These are phyloP conservation scores for Coniosporium apollinis DNA, from an alignment of 495 filamentous ascomycete species.

Conservation along the genomic window DNA sequence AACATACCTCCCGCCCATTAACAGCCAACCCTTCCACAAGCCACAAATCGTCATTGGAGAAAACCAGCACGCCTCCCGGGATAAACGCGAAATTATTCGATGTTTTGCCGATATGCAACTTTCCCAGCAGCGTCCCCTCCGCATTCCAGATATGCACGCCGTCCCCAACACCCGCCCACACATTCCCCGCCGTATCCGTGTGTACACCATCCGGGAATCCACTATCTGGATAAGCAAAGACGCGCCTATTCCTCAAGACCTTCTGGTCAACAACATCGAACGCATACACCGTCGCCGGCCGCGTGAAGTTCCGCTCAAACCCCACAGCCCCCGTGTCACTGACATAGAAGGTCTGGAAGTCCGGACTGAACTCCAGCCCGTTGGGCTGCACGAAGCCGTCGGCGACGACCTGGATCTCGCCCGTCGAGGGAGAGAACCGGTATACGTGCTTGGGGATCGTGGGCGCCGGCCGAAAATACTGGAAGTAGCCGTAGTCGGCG, in stretches of 20 bases:
- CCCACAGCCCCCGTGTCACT: constrained; percentile 25
- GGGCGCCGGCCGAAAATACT: constrained; percentile 21
- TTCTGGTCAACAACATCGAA: constrained; percentile 18
- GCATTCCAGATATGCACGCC: constrained; percentile 13
- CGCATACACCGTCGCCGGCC: constrained; percentile 20
- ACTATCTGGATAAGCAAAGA: constrained; percentile 20
- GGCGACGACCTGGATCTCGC: constrained; percentile 31
- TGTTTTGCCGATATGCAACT: constrained; percentile 12
- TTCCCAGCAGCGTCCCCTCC: constrained; percentile 12
- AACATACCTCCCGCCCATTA: too few relatives aligned
- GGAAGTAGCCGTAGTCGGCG: constrained; percentile 21
- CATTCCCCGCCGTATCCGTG: constrained; percentile 12
- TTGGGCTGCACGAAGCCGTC: constrained; percentile 33
- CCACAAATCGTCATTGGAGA: constrained; percentile 11
- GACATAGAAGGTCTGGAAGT: constrained; percentile 31
- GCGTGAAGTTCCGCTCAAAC: constrained; percentile 13
- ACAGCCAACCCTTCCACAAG: too few relatives aligned
- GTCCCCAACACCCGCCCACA: constrained; percentile 9
- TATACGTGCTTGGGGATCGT: constrained; percentile 30
- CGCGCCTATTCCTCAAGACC: constrained; percentile 13
- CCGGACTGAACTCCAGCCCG: constrained; percentile 32
- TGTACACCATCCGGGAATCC: constrained; percentile 18
- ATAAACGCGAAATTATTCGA: constrained; percentile 22
- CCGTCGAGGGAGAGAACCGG: constrained; percentile 32
- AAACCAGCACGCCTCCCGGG: constrained; percentile 12